Evolutionary conservation across 768 basidiomycete species (phyloP), one percentile per base, ranked within the genome.

Genomic region (Leccinum incarnatum): DNA sequence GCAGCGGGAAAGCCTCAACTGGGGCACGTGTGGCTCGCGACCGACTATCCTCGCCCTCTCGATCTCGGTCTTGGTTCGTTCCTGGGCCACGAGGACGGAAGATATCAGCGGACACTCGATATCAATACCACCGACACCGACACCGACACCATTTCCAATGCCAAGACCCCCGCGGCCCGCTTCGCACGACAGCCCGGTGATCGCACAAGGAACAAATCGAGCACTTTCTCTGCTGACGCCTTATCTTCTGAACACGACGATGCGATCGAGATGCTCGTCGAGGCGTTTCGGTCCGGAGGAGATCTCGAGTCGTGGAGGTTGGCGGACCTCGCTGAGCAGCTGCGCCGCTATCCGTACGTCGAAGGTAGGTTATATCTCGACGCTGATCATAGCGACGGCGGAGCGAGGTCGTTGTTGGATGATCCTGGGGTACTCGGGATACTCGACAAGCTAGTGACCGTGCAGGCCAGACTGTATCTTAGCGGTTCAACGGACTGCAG

Each of bases 401-500:
- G 7, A 37, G 36, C 36, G 15, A 17, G 8, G 36, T 17, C 74
- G 23, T 55, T 79, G 21, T 61, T 82, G 45, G 63, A 75, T 10
- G 85, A 87, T 60, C 57, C 77, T 0, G 86, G 86, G 0, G 71
- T 82, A 23, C 61, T 76, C 51, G 83, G 79, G 1, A 86, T 86
- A 51, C 62, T 87, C 57, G 82, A 86, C 57, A 86, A 85, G 68
- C 68, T 81, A 58, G 77, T 84, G 42, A 75, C 78, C 17, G 77
- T 76, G 57, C 69, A 76, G 27, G 79, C 84, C 21, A 68, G 73
- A 40, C 52, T 81, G 37, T 86, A 86, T 56, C 69, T 87, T 87
- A 80, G 78, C 34, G 83, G 81, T 3, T 76, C 74, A 32, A 70
- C 67, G 3, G 73, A 75, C 7, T 85, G 82, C 61, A 77, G 80